Conservation (phyloP, 2,329 filamentous ascomycete genomes). For the Botrytis porri region DNA sequence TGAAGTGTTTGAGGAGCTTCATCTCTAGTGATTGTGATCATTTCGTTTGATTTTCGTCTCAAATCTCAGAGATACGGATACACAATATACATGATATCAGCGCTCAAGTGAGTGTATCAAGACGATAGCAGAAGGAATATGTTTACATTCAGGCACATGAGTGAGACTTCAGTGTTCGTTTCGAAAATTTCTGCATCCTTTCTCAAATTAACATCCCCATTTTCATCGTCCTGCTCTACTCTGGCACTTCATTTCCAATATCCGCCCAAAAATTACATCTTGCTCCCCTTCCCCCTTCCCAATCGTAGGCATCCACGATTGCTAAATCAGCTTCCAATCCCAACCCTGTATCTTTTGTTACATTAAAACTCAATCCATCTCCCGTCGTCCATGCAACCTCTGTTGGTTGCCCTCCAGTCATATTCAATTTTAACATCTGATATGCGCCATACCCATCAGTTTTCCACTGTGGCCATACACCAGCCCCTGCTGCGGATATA, state of each 20-base stretch:
- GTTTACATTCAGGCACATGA: neutral
- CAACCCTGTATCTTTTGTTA: neutral
- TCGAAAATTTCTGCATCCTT: neutral
- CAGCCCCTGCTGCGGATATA: neutral
- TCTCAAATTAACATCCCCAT: too few species aligned
- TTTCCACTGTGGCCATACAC: constrained; percentile 3
- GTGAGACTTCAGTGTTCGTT: neutral
- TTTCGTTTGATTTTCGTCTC: neutral
- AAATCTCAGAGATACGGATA: neutral
- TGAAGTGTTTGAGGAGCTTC: neutral
- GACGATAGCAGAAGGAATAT: too few species aligned
- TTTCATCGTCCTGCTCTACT: neutral
- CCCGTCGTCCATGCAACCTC: neutral
- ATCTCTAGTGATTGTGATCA: neutral
- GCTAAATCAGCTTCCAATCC: constrained; percentile 19
- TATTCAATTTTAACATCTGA: constrained; percentile 14
- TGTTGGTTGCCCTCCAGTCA: constrained; percentile 9
- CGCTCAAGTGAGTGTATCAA: neutral
- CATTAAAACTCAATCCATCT: constrained; percentile 7
- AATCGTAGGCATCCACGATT: constrained; percentile 25
- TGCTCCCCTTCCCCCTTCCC: constrained; percentile 24
- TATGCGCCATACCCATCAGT: neutral
- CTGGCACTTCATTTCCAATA: constrained; percentile 22
- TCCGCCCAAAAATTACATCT: constrained; percentile 26
- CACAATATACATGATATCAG: neutral